A percentile compares a stretch with the other conserved stretches of the same genome.
Conservation (phyloP, 2,329 filamentous ascomycete species). For the Camillea tinctor region DNA sequence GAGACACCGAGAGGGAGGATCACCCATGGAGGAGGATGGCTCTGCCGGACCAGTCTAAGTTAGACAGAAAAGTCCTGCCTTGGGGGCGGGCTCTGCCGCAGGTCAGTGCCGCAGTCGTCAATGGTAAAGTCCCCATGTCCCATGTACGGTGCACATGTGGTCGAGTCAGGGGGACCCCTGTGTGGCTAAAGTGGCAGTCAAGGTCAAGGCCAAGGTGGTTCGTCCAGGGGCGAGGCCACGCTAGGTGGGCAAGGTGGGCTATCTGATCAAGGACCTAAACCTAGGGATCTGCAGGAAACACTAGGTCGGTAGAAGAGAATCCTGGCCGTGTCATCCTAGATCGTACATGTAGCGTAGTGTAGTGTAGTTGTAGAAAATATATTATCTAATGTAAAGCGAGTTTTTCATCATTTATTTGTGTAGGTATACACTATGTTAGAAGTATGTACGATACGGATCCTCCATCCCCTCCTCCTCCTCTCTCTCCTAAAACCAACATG, state of each 20-base stretch:
- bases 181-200: constrained; percentile 27
- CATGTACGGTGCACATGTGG: constrained; percentile 10
- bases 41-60: constrained; percentile 2
- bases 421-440: background rate
- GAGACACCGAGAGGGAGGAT: constrained; percentile 8
- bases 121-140: constrained; percentile 15
- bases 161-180: constrained; percentile 12
- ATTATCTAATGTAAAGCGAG: background rate
- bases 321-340: background rate
- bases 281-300: background rate
- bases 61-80: constrained; percentile 1
- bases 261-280: background rate
- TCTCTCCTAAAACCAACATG: background rate
- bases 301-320: background rate
- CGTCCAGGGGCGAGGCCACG: constrained; percentile 9
- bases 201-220: constrained; percentile 13
- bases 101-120: constrained; percentile 11
- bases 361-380: background rate
- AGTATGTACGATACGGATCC: too few species aligned
- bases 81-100: constrained; percentile 21
- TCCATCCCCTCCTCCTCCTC: background rate
- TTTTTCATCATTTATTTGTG: background rate
- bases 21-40: constrained; percentile 12
- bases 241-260: constrained; percentile 13
- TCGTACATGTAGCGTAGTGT: background rate